phyloP scores from a whole-genome alignment of 2,329 filamentous ascomycete species.

The Coleophoma crateriformis region DNA sequence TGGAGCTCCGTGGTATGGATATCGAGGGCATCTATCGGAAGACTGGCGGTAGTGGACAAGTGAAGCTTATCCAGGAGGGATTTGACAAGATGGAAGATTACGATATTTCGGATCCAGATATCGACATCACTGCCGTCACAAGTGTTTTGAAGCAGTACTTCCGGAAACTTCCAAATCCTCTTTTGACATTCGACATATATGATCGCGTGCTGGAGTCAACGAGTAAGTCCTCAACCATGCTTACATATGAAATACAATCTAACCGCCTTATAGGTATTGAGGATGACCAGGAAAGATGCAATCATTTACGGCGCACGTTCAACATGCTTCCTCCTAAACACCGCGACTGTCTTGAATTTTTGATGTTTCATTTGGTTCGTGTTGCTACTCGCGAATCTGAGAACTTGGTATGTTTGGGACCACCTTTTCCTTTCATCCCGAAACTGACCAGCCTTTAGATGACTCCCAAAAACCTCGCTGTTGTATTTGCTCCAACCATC shows the following conservation, averaged over 20 bases:
- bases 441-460: constrained; percentile 50
- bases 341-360: constrained; percentile 83
- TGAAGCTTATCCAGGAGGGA: constrained; percentile 84
- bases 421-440: not conserved
- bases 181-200: constrained; percentile 91
- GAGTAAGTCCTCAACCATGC: constrained; percentile 41
- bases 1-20: constrained; percentile 94
- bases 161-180: constrained; percentile 80
- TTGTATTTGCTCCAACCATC: constrained; percentile 96
- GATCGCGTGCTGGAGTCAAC: constrained; percentile 80
- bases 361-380: constrained; percentile 87
- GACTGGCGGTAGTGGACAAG: constrained; percentile 86
- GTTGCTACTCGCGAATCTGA: constrained; percentile 78
- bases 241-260: constrained; percentile 6
- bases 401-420: constrained; percentile 61
- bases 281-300: constrained; percentile 61
- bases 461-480: constrained; percentile 92
- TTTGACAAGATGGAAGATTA: constrained; percentile 84
- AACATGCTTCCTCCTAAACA: constrained; percentile 77
- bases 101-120: constrained; percentile 87
- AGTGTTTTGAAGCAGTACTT: constrained; percentile 97
- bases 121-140: constrained; percentile 95
- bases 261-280: constrained; percentile 47
- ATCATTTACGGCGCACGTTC: constrained; percentile 68
- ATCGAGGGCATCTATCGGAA: constrained; percentile 97